These are phyloP conservation scores for Arthroderma sp. DNA, from an alignment of 2,329 filamentous ascomycete species.

Conservation along the genomic window DNA sequence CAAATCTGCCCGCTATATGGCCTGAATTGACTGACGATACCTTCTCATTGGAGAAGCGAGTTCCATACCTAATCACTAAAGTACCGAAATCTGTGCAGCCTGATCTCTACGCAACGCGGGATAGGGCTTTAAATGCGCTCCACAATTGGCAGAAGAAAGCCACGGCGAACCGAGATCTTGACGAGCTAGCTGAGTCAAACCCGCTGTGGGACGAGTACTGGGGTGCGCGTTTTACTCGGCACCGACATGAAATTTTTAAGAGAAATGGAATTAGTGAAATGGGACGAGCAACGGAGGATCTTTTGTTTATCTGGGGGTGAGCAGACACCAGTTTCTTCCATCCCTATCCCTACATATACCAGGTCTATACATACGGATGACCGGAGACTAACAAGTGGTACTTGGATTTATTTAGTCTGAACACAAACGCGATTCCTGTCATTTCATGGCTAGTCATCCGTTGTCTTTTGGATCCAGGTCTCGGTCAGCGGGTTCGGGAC, in stretches of 20 bases:
- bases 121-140: slow-evolving; percentile 6
- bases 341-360: no score
- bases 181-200: slow-evolving; percentile 21
- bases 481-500: background rate
- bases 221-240: slow-evolving; percentile 6
- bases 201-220: slow-evolving; percentile 14
- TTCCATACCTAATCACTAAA: slow-evolving; percentile 7
- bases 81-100: slow-evolving; percentile 11
- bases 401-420: slow-evolving; percentile 4
- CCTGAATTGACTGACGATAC: slow-evolving; percentile 11
- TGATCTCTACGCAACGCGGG: slow-evolving; percentile 8
- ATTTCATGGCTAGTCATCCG: slow-evolving; percentile 6
- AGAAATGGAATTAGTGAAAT: slow-evolving; percentile 6
- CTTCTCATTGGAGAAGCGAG: slow-evolving; percentile 13
- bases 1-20: slow-evolving; percentile 12
- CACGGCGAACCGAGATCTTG: slow-evolving; percentile 11
- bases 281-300: slow-evolving; percentile 4
- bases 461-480: slow-evolving; percentile 4
- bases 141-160: slow-evolving; percentile 12
- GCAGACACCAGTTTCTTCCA: background rate
- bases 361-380: background rate
- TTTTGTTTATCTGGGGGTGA: slow-evolving; percentile 8
- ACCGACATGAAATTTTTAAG: slow-evolving; percentile 1
- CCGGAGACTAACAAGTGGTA: background rate
- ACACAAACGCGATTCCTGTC: slow-evolving; percentile 6